A percentile compares a stretch with the other conserved stretches of the same genome.
Conservation (phyloP, 164 flowering plant genomes). For the Piper longum region DNA sequence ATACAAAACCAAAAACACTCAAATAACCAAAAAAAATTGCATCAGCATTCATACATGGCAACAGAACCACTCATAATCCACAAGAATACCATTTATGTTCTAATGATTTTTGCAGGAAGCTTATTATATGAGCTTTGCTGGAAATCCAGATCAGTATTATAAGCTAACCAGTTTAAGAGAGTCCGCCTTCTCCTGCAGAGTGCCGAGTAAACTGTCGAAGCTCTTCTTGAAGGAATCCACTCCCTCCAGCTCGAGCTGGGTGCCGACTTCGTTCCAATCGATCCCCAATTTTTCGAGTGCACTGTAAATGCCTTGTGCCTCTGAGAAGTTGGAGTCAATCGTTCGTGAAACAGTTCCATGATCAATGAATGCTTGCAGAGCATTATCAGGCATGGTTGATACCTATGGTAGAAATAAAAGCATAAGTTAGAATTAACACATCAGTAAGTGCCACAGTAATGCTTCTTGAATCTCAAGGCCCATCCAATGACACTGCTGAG, state of each 20-base stretch:
- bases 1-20: too few relatives aligned
- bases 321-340: slow-evolving; percentile 69
- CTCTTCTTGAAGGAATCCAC: slow-evolving; percentile 91
- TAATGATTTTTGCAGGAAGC: too few relatives aligned
- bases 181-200: slow-evolving; percentile 80
- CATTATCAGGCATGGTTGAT: slow-evolving; percentile 99
- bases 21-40: too few relatives aligned
- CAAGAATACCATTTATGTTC: slow-evolving; percentile 19
- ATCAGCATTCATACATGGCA: too few relatives aligned
- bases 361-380: slow-evolving; percentile 82
- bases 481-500: too few relatives aligned
- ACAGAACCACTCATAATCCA: too few relatives aligned
- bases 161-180: slow-evolving; percentile 58
- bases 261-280: slow-evolving; percentile 72
- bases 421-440: too few relatives aligned
- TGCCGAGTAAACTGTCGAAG: slow-evolving; percentile 81
- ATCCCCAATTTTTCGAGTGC: slow-evolving; percentile 90
- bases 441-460: too few relatives aligned
- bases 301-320: slow-evolving; percentile 85
- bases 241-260: slow-evolving; percentile 82
- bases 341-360: slow-evolving; percentile 84
- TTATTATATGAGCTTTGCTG: background rate
- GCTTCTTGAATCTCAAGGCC: too few relatives aligned
- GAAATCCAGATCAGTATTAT: slow-evolving; percentile 11
- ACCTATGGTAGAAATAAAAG: slow-evolving; percentile 30